phyloP scores from a whole-genome alignment of 2,329 filamentous ascomycete species.

The Aspergillus intermedius region DNA sequence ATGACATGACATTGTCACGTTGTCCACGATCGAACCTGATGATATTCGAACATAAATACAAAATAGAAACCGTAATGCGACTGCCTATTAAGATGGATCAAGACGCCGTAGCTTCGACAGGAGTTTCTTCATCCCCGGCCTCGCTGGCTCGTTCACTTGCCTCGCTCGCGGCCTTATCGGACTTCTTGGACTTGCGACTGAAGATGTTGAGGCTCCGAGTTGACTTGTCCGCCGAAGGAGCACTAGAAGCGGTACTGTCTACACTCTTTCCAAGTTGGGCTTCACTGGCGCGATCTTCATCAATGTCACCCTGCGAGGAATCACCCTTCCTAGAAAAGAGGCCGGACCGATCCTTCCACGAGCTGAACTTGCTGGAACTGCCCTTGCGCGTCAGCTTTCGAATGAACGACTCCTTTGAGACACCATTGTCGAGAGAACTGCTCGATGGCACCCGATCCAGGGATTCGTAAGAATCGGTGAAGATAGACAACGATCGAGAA shows the following conservation, averaged over 20 bases:
- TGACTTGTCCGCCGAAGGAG: conserved; percentile 37
- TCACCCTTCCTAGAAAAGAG: conserved; percentile 44
- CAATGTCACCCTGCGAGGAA: conserved; percentile 38
- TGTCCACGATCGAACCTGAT: not conserved
- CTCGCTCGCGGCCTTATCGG: conserved; percentile 37
- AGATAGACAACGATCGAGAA: conserved; percentile 39
- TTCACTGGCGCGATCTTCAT: conserved; percentile 36
- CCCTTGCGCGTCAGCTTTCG: conserved; percentile 47
- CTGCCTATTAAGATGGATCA: conserved; percentile 1
- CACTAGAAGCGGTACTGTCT: conserved; percentile 37
- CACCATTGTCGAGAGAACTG: conserved; percentile 34
- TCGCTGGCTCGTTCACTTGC: conserved; percentile 40
- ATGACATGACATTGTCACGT: too few species aligned
- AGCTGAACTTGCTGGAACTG: conserved; percentile 46
- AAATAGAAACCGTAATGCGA: too few species aligned
- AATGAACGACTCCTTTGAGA: conserved; percentile 44
- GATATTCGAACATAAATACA: not conserved
- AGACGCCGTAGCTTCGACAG: conserved; percentile 23
- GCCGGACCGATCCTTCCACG: conserved; percentile 45
- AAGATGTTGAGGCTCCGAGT: conserved; percentile 42
- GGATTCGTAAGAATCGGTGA: conserved; percentile 43
- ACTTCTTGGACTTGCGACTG: conserved; percentile 41
- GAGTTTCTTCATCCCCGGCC: conserved; percentile 36
- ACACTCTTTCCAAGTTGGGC: conserved; percentile 38
- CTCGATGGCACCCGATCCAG: conserved; percentile 41